These are phyloP conservation scores for Tephrocybe sp. DNA, from an alignment of 768 basidiomycete species.

Conservation along the genomic window DNA sequence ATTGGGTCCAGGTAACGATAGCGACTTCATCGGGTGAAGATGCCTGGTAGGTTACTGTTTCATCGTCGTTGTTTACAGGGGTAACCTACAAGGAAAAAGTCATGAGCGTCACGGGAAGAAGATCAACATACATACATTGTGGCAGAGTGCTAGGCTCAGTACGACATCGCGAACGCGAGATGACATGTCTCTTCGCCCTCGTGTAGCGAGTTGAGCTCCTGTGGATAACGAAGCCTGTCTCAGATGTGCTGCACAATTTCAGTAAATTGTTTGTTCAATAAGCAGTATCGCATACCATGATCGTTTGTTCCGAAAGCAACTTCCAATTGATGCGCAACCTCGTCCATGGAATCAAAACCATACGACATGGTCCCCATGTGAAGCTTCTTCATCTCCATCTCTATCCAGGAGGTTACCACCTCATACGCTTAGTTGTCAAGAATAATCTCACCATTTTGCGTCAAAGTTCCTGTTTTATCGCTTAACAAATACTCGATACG, in stretches of 20 bases:
- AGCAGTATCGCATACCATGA: slow-evolving; percentile 37
- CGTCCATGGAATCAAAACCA: slow-evolving; percentile 98
- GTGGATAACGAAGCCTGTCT: slow-evolving; percentile 64
- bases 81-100: slow-evolving; percentile 67
- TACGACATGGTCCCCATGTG: slow-evolving; percentile 99
- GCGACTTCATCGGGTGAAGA: slow-evolving; percentile 99
- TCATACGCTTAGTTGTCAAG: neutral
- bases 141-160: slow-evolving; percentile 90
- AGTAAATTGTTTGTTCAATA: neutral
- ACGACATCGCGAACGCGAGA: slow-evolving; percentile 92
- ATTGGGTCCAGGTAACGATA: slow-evolving; percentile 96
- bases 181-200: slow-evolving; percentile 94
- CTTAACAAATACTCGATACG: slow-evolving; percentile 94
- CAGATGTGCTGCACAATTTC: slow-evolving; percentile 31
- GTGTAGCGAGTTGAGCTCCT: slow-evolving; percentile 77
- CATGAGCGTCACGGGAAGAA: neutral
- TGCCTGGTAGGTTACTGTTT: slow-evolving; percentile 94
- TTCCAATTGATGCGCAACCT: slow-evolving; percentile 90
- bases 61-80: slow-evolving; percentile 93
- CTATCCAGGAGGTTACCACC: no score
- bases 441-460: slow-evolving; percentile 82
- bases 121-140: slow-evolving; percentile 66
- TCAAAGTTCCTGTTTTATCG: slow-evolving; percentile 97
- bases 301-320: slow-evolving; percentile 74
- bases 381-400: slow-evolving; percentile 99